Base-by-base conservation (phyloP, 371 early-diverging fungal species). In the Mortierella sp. region DNA sequence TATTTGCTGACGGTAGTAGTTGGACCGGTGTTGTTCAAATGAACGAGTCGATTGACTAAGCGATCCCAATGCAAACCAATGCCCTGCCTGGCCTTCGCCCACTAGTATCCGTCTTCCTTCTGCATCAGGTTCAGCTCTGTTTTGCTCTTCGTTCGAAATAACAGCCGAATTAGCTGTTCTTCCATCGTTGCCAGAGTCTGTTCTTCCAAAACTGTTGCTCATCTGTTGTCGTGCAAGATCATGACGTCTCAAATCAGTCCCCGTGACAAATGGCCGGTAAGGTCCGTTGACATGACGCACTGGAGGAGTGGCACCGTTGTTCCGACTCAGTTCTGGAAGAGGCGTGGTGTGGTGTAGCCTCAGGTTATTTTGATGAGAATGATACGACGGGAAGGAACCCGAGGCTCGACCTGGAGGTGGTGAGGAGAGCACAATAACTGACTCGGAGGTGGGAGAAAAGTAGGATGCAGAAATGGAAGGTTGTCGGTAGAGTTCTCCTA, bases 401-500 rank as follows among this genome's bases (percentile, higher is more conserved):
- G 56, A 56, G 0, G 56, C 18, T 46, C 77, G 57, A 28, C 77
- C 72, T 2, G 77, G 77, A 4, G 77, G 77, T 28, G 77, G 77
- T 1, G 77, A 72, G 0, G 77, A 77, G 0, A 77, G 62, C 0
- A 77, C 72, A 23, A 77, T 77, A 3, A 72, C 62, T 7, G 77
- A 72, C 50, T 72, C 77, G 2, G 62, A 62, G 2, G 72, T 62
- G 2, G 68, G 60, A 2, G 77, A 62, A 57, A 77, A 77, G 37
- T 77, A 77, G n/a, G 77, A 77, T 3, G 77, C 67, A 7, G 77
- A 77, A 9, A 77, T 77, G 15, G 66, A 37, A 37, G 37, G 9
- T 9, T 37, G 37, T 3, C 37, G 37, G 9, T 37, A 37, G 37
- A 37, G 37, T 9, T 37, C 37, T 37, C 9, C 37, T 37, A 37